phyloP scores from a whole-genome alignment of 768 basidiomycete genomes.

The Suillus fuscotomentosus region DNA sequence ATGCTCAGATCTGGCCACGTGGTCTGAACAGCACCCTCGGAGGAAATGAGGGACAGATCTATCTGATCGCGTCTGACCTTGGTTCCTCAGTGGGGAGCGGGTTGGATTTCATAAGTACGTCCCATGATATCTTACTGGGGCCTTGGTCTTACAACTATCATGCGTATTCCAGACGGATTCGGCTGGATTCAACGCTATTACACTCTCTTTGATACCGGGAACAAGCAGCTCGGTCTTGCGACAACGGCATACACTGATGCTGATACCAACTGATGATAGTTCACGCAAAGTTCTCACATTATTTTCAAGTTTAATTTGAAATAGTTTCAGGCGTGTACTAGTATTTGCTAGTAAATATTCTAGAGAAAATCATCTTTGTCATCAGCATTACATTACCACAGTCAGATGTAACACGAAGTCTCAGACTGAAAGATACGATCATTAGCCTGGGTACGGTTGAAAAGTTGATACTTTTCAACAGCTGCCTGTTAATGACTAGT shows the following conservation, averaged over 20 bases:
- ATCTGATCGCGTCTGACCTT: conserved; percentile 56
- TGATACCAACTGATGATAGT: conserved; percentile 32
- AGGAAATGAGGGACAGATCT: conserved; percentile 49
- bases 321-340: not conserved
- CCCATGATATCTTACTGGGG: not conserved
- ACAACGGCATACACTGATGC: conserved; percentile 44
- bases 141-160: not conserved
- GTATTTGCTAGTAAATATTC: not conserved
- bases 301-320: too few relatives aligned
- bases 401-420: not conserved
- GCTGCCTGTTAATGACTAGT: too few relatives aligned
- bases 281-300: too few relatives aligned
- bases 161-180: conserved; percentile 44
- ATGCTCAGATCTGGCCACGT: conserved; percentile 74
- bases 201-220: conserved; percentile 45
- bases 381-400: not conserved
- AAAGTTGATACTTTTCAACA: too few relatives aligned
- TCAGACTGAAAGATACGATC: not conserved
- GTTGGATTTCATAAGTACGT: conserved; percentile 64
- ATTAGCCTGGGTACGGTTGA: not conserved
- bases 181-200: conserved; percentile 64
- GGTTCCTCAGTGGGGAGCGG: conserved; percentile 57
- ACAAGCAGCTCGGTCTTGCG: conserved; percentile 22
- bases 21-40: conserved; percentile 55
- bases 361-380: not conserved